Percentiles rank a stretch among this genome's conserved stretches.
Conservation (phyloP, 2,329 filamentous ascomycete species). For the Acarospora socialis region DNA sequence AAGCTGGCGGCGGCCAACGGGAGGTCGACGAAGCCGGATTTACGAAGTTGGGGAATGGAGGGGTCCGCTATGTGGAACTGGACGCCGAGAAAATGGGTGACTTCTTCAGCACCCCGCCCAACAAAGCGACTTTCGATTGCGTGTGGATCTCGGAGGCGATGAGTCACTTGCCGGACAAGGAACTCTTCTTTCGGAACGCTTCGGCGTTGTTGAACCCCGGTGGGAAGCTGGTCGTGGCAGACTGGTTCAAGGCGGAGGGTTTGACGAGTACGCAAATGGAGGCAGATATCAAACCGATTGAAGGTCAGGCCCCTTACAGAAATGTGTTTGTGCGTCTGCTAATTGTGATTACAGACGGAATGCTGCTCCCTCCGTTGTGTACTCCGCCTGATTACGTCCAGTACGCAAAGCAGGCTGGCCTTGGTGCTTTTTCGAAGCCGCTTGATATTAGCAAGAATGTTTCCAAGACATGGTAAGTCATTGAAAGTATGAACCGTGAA, state of each 20-base stretch:
- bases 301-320: slow-evolving; percentile 26
- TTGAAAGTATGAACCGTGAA: neutral
- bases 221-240: slow-evolving; percentile 42
- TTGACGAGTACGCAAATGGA: slow-evolving; percentile 32
- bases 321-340: neutral
- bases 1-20: neutral
- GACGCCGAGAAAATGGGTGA: slow-evolving; percentile 48
- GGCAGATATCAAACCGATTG: slow-evolving; percentile 44
- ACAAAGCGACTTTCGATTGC: slow-evolving; percentile 34
- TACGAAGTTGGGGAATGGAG: slow-evolving; percentile 29
- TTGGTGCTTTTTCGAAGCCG: slow-evolving; percentile 32
- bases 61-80: slow-evolving; percentile 42
- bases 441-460: slow-evolving; percentile 45
- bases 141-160: slow-evolving; percentile 51
- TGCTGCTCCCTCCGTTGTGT: slow-evolving; percentile 45
- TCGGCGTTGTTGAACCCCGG: slow-evolving; percentile 33
- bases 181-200: slow-evolving; percentile 43
- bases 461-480: slow-evolving; percentile 42
- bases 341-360: slow-evolving; percentile 33
- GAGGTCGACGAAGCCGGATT: slow-evolving; percentile 22
- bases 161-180: slow-evolving; percentile 46
- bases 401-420: slow-evolving; percentile 35
- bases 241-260: slow-evolving; percentile 45
- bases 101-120: slow-evolving; percentile 27
- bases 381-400: slow-evolving; percentile 39